Evolutionary conservation across 495 filamentous ascomycete genomes (phyloP).

Genomic region (Bacidia gigantensis): DNA sequence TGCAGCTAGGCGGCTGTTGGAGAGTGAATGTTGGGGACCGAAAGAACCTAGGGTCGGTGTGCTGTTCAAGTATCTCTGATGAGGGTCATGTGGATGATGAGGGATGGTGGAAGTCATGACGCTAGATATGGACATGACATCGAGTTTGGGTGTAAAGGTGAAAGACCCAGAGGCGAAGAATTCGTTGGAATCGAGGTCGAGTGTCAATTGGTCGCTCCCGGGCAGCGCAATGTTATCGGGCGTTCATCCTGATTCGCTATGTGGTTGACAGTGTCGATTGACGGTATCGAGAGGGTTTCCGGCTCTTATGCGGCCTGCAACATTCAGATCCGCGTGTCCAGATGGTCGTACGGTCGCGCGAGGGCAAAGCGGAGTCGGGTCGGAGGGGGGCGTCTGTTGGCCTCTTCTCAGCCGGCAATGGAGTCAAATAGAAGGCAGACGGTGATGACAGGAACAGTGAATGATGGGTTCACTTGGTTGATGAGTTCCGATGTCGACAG

Average conservation of each 20-base stretch:
- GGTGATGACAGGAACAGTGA: not conserved
- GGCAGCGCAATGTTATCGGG: not conserved
- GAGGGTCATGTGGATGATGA: slow-evolving; percentile 59
- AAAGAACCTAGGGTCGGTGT: slow-evolving; percentile 32
- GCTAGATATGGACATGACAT: slow-evolving; percentile 69
- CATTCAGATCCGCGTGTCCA: not conserved
- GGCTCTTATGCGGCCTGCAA: not conserved
- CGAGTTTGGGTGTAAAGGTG: not conserved
- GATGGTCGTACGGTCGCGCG: slow-evolving; percentile 15
- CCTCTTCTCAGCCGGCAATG: slow-evolving; percentile 6
- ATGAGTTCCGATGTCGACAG: not conserved
- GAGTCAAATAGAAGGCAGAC: not conserved
- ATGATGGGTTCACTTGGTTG: not conserved
- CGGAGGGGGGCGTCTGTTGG: slow-evolving; percentile 1
- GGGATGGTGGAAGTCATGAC: slow-evolving; percentile 65
- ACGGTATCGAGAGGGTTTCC: not conserved
- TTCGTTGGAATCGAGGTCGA: not conserved
- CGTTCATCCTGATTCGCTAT: not conserved
- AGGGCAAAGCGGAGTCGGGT: slow-evolving; percentile 11
- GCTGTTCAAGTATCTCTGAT: slow-evolving; percentile 44
- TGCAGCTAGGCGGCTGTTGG: slow-evolving; percentile 37
- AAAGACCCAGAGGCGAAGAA: not conserved
- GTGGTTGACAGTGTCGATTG: not conserved
- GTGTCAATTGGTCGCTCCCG: not conserved
- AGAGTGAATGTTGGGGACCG: slow-evolving; percentile 33